Evolutionary conservation across 768 basidiomycete species (phyloP), one percentile per base, ranked within the genome.

Genomic region (Exidia glandulosa): DNA sequence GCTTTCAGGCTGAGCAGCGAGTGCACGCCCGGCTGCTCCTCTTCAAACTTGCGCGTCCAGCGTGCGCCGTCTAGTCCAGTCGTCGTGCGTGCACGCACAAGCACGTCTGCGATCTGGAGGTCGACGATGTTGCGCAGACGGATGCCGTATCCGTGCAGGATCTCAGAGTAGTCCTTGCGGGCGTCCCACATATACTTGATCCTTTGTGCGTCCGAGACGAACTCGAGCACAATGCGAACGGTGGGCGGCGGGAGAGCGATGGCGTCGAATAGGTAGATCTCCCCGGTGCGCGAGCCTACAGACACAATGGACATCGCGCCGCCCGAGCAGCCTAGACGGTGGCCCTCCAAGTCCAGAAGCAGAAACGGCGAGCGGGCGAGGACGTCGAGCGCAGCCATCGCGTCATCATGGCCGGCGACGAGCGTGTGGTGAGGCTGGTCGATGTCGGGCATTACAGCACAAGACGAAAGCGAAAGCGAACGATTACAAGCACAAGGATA

Each of bases 111-210:
- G 23, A 78, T 67, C 60, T 77, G 76, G 25, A 78, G 69, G 61
- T 78, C 77, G 13, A 77, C 59, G 6, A 78, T 68, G 19, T 69
- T 67, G 7, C 65, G 62, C 23, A 78, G 63, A 0, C 52, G 27
- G 25, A 74, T 65, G 2, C 68, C 67, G 34, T 73, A 72, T 0
- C 62, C 55, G 23, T 67, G 57, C 7, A 25, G 62, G 2, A 78
- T 65, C 61, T 77, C 76, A 31, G 71, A 64, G 64, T 66, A 75
- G 63, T 77, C 77, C 64, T 72, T 72, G 2, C 76, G 69, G 13
- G 75, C 76, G 63, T 78, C 77, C 72, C 74, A 78, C 61, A 75
- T 72, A 60, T 77, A 62, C 63, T 76, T 78, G 32, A 69, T 66
- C 30, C 74, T 62, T 1, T 55, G 31, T 12, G 66, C 64, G 36